Evolutionary conservation across 169 alveolate species (phyloP).

Genomic region (Perkinsus olseni): DNA sequence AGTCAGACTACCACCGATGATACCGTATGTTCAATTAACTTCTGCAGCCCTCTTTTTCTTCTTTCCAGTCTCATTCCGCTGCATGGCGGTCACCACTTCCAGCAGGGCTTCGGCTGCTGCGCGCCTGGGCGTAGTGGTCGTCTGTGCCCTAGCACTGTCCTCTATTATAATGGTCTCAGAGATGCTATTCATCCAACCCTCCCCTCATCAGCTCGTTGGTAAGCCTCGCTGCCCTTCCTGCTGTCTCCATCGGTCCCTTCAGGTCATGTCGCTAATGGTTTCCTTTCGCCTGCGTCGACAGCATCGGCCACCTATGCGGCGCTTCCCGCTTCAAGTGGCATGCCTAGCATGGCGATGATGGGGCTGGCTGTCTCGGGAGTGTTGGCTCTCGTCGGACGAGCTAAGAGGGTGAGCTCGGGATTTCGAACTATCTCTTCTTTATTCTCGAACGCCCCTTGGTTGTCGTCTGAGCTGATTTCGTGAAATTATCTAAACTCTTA

Average conservation of each 20-base stretch:
- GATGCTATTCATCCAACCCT: neutral
- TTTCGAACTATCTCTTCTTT: too few species aligned
- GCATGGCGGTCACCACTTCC: neutral
- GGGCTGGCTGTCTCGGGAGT: neutral
- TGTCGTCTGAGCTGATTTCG: too few species aligned
- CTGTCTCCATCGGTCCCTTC: too few species aligned
- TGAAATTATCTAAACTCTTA: too few species aligned
- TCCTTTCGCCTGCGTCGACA: neutral
- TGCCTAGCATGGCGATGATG: neutral
- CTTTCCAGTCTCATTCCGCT: neutral
- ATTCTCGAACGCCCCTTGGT: too few species aligned
- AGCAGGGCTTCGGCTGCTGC: neutral
- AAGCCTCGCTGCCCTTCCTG: too few species aligned
- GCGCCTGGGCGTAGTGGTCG: neutral
- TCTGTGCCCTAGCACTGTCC: neutral
- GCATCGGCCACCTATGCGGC: neutral
- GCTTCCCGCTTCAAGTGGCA: neutral
- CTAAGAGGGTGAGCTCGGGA: neutral
- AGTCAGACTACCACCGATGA: too few species aligned
- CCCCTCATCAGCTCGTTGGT: neutral
- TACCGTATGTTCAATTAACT: neutral
- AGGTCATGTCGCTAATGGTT: neutral
- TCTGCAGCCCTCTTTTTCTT: neutral
- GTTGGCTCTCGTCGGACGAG: neutral
- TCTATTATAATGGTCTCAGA: neutral